phyloP scores from a whole-genome alignment of 495 filamentous ascomycete species.

The Monascus purpureus region DNA sequence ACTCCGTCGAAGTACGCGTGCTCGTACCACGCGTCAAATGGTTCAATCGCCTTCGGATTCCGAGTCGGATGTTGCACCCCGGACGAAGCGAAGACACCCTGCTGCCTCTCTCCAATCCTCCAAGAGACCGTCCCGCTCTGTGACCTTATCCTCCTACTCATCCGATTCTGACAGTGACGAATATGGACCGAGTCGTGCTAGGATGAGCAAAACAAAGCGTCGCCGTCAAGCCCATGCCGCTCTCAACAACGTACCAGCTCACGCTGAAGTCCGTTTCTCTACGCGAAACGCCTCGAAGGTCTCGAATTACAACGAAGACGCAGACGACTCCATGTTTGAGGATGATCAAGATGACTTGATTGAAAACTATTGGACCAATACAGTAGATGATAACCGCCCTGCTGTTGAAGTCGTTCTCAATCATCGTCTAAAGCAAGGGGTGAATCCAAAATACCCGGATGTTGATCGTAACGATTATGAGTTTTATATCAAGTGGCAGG shows the following conservation, averaged over 20 bases:
- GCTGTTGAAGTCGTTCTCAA: constrained; percentile 85
- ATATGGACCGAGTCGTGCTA: constrained; percentile 60
- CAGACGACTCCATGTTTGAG: constrained; percentile 60
- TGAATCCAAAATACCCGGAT: constrained; percentile 39
- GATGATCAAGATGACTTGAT: constrained; percentile 45
- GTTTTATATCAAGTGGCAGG: constrained; percentile 96
- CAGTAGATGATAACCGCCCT: constrained; percentile 55
- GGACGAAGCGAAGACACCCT: constrained; percentile 27
- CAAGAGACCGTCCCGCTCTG: constrained; percentile 30
- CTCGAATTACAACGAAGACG: constrained; percentile 79
- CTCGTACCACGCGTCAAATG: constrained; percentile 38
- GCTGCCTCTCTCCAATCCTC: constrained; percentile 25
- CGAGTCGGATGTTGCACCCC: constrained; percentile 30
- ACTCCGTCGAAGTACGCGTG: constrained; percentile 69
- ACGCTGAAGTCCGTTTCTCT: constrained; percentile 76
- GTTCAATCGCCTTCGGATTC: constrained; percentile 65
- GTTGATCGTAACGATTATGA: constrained; percentile 69
- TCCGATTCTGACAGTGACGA: constrained; percentile 41
- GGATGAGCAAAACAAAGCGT: constrained; percentile 56
- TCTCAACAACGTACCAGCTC: constrained; percentile 39
- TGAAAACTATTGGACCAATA: constrained; percentile 48
- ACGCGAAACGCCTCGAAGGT: constrained; percentile 75
- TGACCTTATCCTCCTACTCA: constrained; percentile 25
- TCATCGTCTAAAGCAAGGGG: constrained; percentile 61
- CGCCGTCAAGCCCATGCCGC: constrained; percentile 49